Evolutionary conservation across 2,329 filamentous ascomycete species (phyloP), one percentile per base, ranked within the genome.

Genomic region (Apiospora sp.): DNA sequence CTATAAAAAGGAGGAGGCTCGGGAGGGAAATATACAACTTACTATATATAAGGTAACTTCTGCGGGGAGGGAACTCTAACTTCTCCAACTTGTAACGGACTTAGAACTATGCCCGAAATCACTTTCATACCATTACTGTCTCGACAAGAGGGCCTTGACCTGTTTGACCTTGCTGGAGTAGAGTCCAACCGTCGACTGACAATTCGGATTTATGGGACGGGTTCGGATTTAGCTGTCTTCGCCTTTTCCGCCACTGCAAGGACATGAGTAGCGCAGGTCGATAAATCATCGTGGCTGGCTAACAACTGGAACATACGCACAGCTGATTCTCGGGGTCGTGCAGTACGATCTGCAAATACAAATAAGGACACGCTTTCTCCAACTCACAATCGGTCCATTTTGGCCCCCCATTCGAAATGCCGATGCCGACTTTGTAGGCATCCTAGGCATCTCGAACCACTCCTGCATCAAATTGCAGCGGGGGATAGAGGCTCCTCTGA

Each of bases 41-140:
- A 41, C 37, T 49, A 61, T n/a, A n/a, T n/a, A n/a, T n/a, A n/a
- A n/a, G n/a, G n/a, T n/a, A 37, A 5, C 30, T 30, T 37, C 37
- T 61, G 54, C 54, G 54, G 54, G 54, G 54, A 61, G 30, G 54
- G 54, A 30, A 37, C 30, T 30, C 12, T 37, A 4, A 61, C 54
- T 37, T 37, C 54, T 61, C 54, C 54, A 61, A 61, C 34, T 61
- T 22, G 16, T 64, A 7, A n/a, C 58, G 58, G 58, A 41, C 58
- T 64, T 34, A 64, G 34, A 64, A 64, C 34, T 64, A 64, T n/a
- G 58, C 13, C 58, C 58, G 58, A 64, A 4, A 13, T 41, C 30
- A 64, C 7, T 41, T 61, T 7, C 54, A 61, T 61, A 61, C 54
- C 30, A 5, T 22, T 2, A 19, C 37, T 61, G 54, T 61, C 30